These are phyloP conservation scores for Rhodomyrtus psidioides DNA, from an alignment of 441 rosid genomes.

Conservation along the genomic window DNA sequence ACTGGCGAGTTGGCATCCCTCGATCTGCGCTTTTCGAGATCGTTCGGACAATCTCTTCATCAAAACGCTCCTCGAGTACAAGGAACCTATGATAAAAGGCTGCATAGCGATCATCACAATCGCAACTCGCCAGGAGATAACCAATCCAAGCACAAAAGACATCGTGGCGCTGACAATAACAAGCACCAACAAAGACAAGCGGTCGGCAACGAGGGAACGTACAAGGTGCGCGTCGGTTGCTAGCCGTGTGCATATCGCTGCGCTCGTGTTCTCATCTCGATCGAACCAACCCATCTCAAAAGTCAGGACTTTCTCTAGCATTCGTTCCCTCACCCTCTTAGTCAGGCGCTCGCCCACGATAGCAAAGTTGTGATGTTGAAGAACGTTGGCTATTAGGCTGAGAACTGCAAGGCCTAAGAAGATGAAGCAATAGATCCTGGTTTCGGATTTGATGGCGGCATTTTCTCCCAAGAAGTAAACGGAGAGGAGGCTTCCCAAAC, in stretches of 20 bases:
- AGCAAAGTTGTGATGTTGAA: constrained; percentile 36
- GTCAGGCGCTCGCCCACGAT: constrained; percentile 28
- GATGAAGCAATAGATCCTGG: constrained; percentile 18
- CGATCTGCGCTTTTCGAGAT: constrained; percentile 18
- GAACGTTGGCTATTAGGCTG: constrained; percentile 20
- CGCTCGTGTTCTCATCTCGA: constrained; percentile 29
- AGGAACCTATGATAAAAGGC: constrained; percentile 22
- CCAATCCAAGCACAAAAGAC: constrained; percentile 15
- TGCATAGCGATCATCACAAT: constrained; percentile 26
- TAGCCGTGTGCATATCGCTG: constrained; percentile 26
- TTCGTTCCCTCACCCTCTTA: constrained; percentile 25
- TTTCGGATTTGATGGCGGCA: constrained; percentile 22
- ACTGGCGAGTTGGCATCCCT: constrained; percentile 30
- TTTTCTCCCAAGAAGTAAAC: constrained; percentile 25
- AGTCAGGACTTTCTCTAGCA: constrained; percentile 23
- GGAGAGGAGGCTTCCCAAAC: constrained; percentile 27
- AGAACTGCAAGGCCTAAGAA: constrained; percentile 22
- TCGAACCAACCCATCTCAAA: constrained; percentile 39
- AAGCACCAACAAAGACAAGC: constrained; percentile 17
- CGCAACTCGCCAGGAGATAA: constrained; percentile 24
- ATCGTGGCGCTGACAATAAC: constrained; percentile 18
- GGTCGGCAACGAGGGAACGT: constrained; percentile 29
- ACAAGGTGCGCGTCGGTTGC: constrained; percentile 23
- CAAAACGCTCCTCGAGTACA: constrained; percentile 19
- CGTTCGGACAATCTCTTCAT: constrained; percentile 27